Conservation (phyloP, 352 stramenopile species). For the Globisporangium uncinulatum region DNA sequence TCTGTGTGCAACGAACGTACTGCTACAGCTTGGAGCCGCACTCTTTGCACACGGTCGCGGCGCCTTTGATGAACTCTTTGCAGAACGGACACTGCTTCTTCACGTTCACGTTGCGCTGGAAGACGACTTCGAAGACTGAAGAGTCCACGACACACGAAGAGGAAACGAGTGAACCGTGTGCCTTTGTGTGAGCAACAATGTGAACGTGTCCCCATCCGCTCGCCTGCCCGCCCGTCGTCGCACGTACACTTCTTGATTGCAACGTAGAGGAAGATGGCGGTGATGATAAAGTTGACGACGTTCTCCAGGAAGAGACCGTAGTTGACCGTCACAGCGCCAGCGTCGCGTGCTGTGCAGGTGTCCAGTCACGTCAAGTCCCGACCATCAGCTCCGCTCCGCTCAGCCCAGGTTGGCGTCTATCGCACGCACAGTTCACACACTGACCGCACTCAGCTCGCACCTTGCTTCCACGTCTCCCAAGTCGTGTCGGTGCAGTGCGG, state of each 20-base stretch:
- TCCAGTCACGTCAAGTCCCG: not conserved
- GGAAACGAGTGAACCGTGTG: too few species aligned
- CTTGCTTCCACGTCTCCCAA: constrained; percentile 64
- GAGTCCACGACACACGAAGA: not conserved
- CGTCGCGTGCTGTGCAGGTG: constrained; percentile 50
- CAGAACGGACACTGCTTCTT: constrained; percentile 63
- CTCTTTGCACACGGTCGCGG: constrained; percentile 33
- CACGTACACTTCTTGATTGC: constrained; percentile 60
- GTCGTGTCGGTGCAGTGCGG: constrained; percentile 33
- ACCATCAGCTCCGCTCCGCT: not conserved
- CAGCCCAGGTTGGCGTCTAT: not conserved
- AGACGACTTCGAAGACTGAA: constrained; percentile 46
- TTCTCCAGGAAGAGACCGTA: constrained; percentile 66
- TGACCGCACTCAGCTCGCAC: constrained; percentile 12
- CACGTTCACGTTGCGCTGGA: constrained; percentile 53
- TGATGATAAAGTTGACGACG: constrained; percentile 70
- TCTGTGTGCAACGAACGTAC: too few species aligned
- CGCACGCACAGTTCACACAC: not conserved
- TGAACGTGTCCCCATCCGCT: too few species aligned
- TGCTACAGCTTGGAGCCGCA: constrained; percentile 19
- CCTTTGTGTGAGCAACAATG: not conserved
- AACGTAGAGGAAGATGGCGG: constrained; percentile 65
- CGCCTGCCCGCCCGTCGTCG: too few species aligned
- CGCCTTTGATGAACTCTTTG: constrained; percentile 65
- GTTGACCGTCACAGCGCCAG: constrained; percentile 61